Evolutionary conservation across 371 early-diverging fungal species (phyloP).

Genomic region (Mucor racemosus): DNA sequence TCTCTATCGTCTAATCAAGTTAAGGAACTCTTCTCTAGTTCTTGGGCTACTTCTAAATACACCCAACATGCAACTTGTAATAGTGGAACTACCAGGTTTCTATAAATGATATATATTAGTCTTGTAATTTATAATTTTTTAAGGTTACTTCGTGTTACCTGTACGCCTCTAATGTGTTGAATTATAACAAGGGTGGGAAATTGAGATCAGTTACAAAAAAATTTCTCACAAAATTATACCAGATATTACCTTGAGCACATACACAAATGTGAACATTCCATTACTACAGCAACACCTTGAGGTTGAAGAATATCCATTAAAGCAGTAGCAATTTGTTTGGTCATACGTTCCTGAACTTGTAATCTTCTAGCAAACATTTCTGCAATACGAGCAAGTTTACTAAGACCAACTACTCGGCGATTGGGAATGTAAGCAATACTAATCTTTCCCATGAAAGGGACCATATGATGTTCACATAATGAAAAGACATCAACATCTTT

Average conservation of each 20-base stretch:
- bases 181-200: conserved; percentile 25
- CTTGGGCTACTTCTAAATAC: conserved; percentile 89
- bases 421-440: conserved; percentile 97
- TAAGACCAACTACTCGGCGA: conserved; percentile 92
- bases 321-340: conserved; percentile 94
- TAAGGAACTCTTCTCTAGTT: conserved; percentile 96
- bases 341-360: conserved; percentile 97
- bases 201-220: conserved; percentile 4
- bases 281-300: conserved; percentile 96
- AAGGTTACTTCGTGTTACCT: conserved; percentile 36
- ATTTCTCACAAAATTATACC: conserved; percentile 5
- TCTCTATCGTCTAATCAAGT: conserved; percentile 60
- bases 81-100: conserved; percentile 93
- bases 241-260: conserved; percentile 47
- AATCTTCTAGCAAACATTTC: conserved; percentile 96
- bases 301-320: conserved; percentile 92
- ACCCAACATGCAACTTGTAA: conserved; percentile 96
- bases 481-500: conserved; percentile 95
- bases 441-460: conserved; percentile 96
- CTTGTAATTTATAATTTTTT: not conserved
- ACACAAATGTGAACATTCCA: conserved; percentile 86
- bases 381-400: conserved; percentile 96
- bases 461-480: conserved; percentile 98
- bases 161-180: conserved; percentile 40
- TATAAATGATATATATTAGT: conserved; percentile 37